phyloP scores from a whole-genome alignment of 805 yeast species.

The Saccharomycopsis sp. region DNA sequence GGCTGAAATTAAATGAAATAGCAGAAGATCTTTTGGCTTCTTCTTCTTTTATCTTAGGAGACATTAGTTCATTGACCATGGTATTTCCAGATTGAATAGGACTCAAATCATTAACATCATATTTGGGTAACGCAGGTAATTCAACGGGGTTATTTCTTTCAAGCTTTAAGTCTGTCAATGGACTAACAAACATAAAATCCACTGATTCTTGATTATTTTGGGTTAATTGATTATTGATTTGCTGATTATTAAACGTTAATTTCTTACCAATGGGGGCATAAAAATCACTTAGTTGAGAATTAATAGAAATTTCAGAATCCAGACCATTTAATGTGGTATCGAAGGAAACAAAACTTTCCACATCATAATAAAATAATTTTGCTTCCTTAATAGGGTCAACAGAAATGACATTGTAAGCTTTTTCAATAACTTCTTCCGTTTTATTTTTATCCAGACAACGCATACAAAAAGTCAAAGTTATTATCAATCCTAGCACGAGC shows the following conservation, averaged over 20 bases:
- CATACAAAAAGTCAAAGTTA: neutral
- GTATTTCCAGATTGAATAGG: neutral
- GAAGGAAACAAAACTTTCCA: neutral
- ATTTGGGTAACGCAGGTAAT: neutral
- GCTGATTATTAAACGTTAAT: neutral
- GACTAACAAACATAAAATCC: neutral
- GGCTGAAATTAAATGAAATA: neutral
- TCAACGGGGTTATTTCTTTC: neutral
- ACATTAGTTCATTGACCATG: too few relatives aligned
- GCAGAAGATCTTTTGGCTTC: neutral
- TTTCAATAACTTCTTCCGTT: neutral
- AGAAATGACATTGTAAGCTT: neutral
- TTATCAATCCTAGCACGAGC: neutral
- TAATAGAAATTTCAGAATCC: neutral
- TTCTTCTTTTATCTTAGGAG: too few relatives aligned
- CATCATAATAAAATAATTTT: neutral
- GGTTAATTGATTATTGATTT: neutral
- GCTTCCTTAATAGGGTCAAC: neutral
- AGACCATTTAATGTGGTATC: neutral
- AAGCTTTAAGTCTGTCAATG: slow-evolving; percentile 6
- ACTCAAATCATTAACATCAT: neutral
- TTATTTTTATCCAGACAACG: neutral
- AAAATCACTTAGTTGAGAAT: neutral
- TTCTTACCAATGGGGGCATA: slow-evolving; percentile 7
- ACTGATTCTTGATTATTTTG: neutral